These are phyloP conservation scores for Centrapalus pauciflorus DNA, from an alignment of 129 eudicot species.

Conservation along the genomic window DNA sequence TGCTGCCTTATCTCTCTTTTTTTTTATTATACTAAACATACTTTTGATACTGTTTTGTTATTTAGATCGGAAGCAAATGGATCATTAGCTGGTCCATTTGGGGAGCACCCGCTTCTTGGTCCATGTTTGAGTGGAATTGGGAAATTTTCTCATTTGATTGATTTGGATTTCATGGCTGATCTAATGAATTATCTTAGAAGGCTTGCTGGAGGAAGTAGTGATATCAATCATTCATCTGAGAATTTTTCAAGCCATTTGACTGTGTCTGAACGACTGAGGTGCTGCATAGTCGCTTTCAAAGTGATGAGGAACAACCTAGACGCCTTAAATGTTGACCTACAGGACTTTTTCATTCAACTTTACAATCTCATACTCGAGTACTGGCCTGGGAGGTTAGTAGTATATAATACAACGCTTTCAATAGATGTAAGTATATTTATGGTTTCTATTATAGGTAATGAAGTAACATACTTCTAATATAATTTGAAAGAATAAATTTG, in stretches of 20 bases:
- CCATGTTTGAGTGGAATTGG: slow-evolving; percentile 87
- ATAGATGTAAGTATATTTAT: too few species aligned
- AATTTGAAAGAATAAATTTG: too few species aligned
- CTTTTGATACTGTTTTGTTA: neutral
- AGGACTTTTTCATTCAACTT: slow-evolving; percentile 73
- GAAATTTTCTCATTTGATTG: slow-evolving; percentile 77
- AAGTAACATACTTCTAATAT: too few species aligned
- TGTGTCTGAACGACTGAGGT: slow-evolving; percentile 77
- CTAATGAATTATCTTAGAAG: slow-evolving; percentile 72
- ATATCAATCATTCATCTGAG: slow-evolving; percentile 28
- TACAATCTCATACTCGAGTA: slow-evolving; percentile 79
- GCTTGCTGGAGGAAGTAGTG: slow-evolving; percentile 60
- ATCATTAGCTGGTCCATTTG: slow-evolving; percentile 29
- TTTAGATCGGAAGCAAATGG: slow-evolving; percentile 39
- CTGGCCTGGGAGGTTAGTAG: slow-evolving; percentile 73
- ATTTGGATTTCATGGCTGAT: slow-evolving; percentile 90
- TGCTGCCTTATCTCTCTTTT: neutral
- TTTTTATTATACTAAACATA: neutral
- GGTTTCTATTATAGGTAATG: too few species aligned
- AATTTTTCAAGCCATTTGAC: slow-evolving; percentile 41
- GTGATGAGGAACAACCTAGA: slow-evolving; percentile 92
- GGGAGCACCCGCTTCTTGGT: slow-evolving; percentile 71
- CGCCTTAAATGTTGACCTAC: slow-evolving; percentile 83
- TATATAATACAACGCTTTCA: neutral
- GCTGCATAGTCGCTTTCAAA: slow-evolving; percentile 94